Evolutionary conservation across 2,329 filamentous ascomycete genomes (phyloP), one percentile per base, ranked within the genome.

Genomic region (Stagonosporopsis cucurbitacearum): DNA sequence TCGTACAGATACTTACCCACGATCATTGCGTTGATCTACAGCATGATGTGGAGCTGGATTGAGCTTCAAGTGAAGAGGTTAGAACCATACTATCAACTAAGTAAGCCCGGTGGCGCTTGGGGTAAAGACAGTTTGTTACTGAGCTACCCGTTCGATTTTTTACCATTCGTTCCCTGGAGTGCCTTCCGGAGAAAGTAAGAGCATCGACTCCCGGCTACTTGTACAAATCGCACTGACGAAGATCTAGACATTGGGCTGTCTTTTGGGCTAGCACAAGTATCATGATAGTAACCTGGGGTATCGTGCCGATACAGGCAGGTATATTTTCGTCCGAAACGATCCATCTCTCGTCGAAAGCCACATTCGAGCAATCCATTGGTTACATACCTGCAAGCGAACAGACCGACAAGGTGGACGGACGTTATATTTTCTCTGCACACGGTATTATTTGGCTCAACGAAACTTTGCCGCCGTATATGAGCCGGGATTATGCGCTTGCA

Each of bases 41-140:
- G 83, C 35, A 75, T 87, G 1, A 41, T 81, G 0, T 88, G 85
- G 84, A 79, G 76, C 2, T 86, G 84, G 83, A 77, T 87, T 0
- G 85, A 88, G 46, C 66, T 88, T 0, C 83, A 88, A 32, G 73
- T 79, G 0, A 85, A 86, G 54, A 63, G 86, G 0, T 73, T 88
- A 40, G 84, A 88, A 30, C 85, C 86, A 0, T 88, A 81, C 75
- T 80, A 85, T 11, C 83, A 87, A 20, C 50, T 88, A 0, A 86
- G 84, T 0, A 80, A 78, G 9, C 13, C 62, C 0, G 60, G 66
- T 0, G 85, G 84, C 0, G 81, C 81, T 0, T 61, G 60, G 0
- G 83, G 76, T 0, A 68, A 74, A 6, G 63, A 82, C 0, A 85
- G 83, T 0, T 15, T 88, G 0, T 70, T 85, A 0, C 44, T 88